Conservation (phyloP, 495 filamentous ascomycete species). For the Wilcoxina mikolae region DNA sequence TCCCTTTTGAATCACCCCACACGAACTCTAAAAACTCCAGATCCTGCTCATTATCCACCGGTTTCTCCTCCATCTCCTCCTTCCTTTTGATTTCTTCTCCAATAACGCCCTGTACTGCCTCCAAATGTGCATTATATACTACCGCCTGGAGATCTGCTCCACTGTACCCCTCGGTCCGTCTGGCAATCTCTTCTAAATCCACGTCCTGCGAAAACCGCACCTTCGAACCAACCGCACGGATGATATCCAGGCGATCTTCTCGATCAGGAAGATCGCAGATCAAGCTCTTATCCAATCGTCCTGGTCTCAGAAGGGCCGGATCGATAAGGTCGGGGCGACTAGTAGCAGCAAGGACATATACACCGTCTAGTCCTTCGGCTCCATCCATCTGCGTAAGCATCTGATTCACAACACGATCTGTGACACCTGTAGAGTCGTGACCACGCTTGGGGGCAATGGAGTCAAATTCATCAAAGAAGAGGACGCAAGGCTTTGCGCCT, state of each 20-base stretch:
- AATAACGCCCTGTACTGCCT: constrained; percentile 87
- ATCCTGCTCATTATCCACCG: constrained; percentile 30
- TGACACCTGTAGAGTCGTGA: constrained; percentile 91
- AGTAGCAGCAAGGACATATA: constrained; percentile 91
- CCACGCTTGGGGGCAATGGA: constrained; percentile 93
- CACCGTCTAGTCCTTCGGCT: constrained; percentile 82
- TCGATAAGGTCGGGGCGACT: constrained; percentile 86
- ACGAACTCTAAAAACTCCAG: constrained; percentile 27
- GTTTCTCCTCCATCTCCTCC: constrained; percentile 23
- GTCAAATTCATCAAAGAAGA: constrained; percentile 98
- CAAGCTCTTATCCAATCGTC: constrained; percentile 77
- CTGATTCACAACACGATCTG: constrained; percentile 96
- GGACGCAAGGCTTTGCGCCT: constrained; percentile 75
- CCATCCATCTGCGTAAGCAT: constrained; percentile 98
- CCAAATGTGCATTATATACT: constrained; percentile 89
- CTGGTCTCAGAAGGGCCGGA: constrained; percentile 75
- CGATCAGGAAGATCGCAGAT: constrained; percentile 71
- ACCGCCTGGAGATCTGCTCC: constrained; percentile 91
- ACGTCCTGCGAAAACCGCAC: constrained; percentile 44
- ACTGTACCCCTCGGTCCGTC: constrained; percentile 74
- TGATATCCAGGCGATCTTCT: constrained; percentile 74
- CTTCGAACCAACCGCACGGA: constrained; percentile 60
- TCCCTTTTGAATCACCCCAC: constrained; percentile 22
- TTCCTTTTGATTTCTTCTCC: constrained; percentile 42
- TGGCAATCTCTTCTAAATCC: constrained; percentile 52